These are phyloP conservation scores for Solanum tacnaense DNA, from an alignment of 257 asterid species.

Conservation along the genomic window DNA sequence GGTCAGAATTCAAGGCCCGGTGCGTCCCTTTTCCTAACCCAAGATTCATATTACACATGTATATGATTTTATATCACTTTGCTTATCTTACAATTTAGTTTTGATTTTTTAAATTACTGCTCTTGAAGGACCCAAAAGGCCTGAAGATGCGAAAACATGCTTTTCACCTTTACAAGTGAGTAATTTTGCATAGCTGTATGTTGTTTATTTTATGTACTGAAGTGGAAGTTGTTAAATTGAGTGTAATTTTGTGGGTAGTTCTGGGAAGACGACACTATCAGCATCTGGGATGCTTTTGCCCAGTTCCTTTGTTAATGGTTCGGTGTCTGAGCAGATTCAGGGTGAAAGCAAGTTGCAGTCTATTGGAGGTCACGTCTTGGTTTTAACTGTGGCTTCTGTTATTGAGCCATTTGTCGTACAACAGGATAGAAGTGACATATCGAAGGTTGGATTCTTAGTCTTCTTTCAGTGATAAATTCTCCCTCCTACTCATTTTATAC, in stretches of 20 bases:
- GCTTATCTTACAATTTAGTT: background rate
- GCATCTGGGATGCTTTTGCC: conserved; percentile 90
- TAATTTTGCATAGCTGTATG: background rate
- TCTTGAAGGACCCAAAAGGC: conserved; percentile 88
- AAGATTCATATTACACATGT: background rate
- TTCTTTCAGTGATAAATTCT: background rate
- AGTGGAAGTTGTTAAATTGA: background rate
- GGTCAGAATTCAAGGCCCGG: conserved; percentile 99
- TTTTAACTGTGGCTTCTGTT: conserved; percentile 80
- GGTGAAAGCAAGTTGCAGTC: conserved; percentile 7
- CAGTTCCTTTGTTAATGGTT: conserved; percentile 20
- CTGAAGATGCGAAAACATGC: conserved; percentile 91
- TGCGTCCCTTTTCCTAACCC: conserved; percentile 21
- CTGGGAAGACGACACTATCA: conserved; percentile 85
- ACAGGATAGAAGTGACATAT: conserved; percentile 24
- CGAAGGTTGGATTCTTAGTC: conserved; percentile 32
- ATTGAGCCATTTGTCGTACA: conserved; percentile 65
- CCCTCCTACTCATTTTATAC: background rate
- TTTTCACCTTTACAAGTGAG: conserved; percentile 85
- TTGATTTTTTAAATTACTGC: background rate
- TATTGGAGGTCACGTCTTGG: conserved; percentile 27
- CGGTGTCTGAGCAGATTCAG: conserved; percentile 9
- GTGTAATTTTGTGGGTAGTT: conserved; percentile 26
- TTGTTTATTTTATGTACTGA: background rate
- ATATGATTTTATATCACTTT: background rate